A percentile compares a stretch with the other conserved stretches of the same genome.
phyloP scores from a whole-genome alignment of 805 yeast species.

The Candida silvicultrix region DNA sequence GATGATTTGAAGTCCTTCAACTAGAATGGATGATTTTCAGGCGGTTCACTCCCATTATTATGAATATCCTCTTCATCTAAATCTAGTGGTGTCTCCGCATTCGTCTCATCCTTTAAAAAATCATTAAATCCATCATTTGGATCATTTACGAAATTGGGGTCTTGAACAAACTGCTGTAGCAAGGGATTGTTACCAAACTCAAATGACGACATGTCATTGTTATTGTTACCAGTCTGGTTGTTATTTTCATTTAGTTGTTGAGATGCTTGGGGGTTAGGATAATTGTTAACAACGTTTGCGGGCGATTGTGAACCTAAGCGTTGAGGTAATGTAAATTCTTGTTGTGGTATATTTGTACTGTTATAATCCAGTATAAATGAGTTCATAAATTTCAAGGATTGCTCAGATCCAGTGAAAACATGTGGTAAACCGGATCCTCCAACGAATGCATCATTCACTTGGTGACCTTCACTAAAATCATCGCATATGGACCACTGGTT shows the following conservation, averaged over 20 bases:
- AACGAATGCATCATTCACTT: slow-evolving; percentile 61
- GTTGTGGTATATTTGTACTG: slow-evolving; percentile 24
- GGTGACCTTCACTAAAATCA: slow-evolving; percentile 80
- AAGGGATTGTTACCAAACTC: slow-evolving; percentile 4
- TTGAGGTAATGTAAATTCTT: slow-evolving; percentile 19
- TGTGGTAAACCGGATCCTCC: slow-evolving; percentile 65
- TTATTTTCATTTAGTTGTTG: slow-evolving; percentile 1
- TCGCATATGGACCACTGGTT: slow-evolving; percentile 80
- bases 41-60: background rate
- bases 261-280: background rate
- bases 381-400: slow-evolving; percentile 45
- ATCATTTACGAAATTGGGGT: background rate
- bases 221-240: background rate
- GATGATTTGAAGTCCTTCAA: background rate
- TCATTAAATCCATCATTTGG: background rate
- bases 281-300: background rate
- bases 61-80: background rate
- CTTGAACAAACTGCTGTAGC: slow-evolving; percentile 11
- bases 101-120: background rate
- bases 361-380: slow-evolving; percentile 44
- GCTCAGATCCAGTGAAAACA: slow-evolving; percentile 52
- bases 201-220: background rate
- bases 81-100: background rate
- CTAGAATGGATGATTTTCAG: background rate
- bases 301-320: slow-evolving; percentile 16